Evolutionary conservation across 108 stramenopile genomes (phyloP).

Genomic region (Nannochloropsis salina): DNA sequence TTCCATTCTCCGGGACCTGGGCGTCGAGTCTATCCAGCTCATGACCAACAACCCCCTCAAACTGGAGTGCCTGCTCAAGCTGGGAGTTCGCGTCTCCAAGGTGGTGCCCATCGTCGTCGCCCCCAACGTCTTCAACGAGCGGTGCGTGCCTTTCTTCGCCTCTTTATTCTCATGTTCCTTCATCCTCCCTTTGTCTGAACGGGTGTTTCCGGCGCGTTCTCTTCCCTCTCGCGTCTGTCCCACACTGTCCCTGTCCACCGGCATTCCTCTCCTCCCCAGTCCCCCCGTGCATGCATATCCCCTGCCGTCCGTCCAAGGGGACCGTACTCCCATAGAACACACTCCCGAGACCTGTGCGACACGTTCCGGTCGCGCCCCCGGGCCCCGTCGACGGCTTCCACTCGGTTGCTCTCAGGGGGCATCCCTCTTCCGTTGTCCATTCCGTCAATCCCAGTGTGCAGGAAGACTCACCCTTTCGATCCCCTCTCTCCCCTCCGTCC

Average conservation of each 20-base stretch:
- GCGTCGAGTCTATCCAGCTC: slow-evolving; percentile 61
- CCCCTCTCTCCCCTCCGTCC: not conserved
- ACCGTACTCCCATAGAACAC: no score
- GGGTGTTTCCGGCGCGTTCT: not conserved
- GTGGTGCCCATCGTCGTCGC: slow-evolving; percentile 26
- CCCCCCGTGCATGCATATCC: no score
- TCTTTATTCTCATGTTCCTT: not conserved
- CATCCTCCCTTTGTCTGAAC: not conserved
- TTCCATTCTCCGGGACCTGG: slow-evolving; percentile 72
- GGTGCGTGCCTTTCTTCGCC: not conserved
- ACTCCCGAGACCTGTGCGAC: no score
- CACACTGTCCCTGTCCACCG: not conserved
- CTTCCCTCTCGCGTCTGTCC: not conserved
- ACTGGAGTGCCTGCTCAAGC: slow-evolving; percentile 35
- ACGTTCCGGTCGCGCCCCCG: no score
- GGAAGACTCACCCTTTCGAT: not conserved
- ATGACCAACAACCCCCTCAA: slow-evolving; percentile 95
- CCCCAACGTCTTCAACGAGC: slow-evolving; percentile 16
- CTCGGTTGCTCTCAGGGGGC: no score
- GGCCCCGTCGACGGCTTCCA: no score
- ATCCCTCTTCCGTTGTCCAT: no score
- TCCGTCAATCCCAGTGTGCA: no score
- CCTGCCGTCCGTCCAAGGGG: no score
- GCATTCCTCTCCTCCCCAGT: no score
- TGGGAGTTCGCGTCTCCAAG: slow-evolving; percentile 43